Percentiles rank a stretch among this genome's conserved stretches.
Conservation (phyloP, 345 rosid species). For the Dimocarpus longan region DNA sequence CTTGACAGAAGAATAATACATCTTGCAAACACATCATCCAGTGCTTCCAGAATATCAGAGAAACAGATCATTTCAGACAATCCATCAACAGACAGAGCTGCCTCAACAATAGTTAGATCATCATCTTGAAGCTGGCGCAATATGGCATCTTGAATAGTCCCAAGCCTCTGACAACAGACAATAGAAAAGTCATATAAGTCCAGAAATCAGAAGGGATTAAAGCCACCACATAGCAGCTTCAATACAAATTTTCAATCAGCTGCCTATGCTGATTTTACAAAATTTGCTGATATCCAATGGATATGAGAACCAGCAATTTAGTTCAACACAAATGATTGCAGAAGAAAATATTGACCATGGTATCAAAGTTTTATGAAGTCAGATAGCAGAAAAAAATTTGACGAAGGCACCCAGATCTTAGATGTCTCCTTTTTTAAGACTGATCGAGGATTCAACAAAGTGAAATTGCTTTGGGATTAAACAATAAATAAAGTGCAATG, state of each 20-base stretch:
- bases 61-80: conserved; percentile 53
- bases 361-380: not conserved
- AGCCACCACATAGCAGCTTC: not conserved
- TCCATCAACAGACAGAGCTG: conserved; percentile 67
- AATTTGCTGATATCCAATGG: not conserved
- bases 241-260: not conserved
- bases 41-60: conserved; percentile 58
- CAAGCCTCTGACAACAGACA: conserved; percentile 55
- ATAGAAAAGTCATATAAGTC: not conserved
- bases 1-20: conserved; percentile 57
- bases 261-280: not conserved
- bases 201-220: not conserved
- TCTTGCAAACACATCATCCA: conserved; percentile 54
- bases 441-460: not conserved
- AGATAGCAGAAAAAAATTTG: not conserved
- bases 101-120: conserved; percentile 77
- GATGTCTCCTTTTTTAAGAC: not conserved
- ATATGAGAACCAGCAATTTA: not conserved
- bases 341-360: not conserved
- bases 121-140: conserved; percentile 74
- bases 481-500: no score
- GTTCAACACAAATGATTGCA: not conserved
- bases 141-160: conserved; percentile 64
- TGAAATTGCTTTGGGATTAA: no score
- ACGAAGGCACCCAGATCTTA: not conserved